A percentile compares a stretch with the other conserved stretches of the same genome.
Evolutionary conservation across 2,329 filamentous ascomycete species (phyloP).

Genomic region (Alternaria incomplexa): DNA sequence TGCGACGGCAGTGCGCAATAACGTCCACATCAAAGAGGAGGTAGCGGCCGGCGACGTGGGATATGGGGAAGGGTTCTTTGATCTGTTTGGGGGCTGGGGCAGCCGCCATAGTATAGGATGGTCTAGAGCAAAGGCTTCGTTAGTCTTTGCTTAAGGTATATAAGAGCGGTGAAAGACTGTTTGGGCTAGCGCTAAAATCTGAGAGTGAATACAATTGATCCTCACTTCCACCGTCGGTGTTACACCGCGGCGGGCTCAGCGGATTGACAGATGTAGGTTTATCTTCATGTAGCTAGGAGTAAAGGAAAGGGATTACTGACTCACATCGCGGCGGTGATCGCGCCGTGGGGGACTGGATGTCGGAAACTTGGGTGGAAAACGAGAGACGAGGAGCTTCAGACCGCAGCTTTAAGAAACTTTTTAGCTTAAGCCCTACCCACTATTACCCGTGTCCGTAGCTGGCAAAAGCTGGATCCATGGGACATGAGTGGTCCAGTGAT

Average conservation of each 20-base stretch:
- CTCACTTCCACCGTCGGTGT: conserved; percentile 56
- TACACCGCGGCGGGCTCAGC: conserved; percentile 60
- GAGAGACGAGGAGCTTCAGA: background rate
- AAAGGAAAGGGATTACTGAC: background rate
- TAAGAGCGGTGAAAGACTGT: conserved; percentile 13
- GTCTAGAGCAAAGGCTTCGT: conserved; percentile 23
- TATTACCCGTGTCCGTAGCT: background rate
- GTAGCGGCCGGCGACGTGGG: conserved; percentile 78
- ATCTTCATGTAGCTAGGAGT: too few species aligned
- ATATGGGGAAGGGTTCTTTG: conserved; percentile 74
- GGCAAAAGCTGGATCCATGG: background rate
- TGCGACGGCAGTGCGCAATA: conserved; percentile 76
- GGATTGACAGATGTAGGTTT: conserved; percentile 95
- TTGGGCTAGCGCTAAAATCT: too few species aligned
- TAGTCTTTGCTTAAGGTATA: conserved; percentile 21
- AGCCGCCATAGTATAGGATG: conserved; percentile 36
- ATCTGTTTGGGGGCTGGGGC: conserved; percentile 38
- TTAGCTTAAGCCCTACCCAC: background rate
- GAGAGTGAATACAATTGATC: conserved; percentile 45
- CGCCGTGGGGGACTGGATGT: background rate
- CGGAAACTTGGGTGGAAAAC: background rate
- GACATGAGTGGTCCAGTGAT: background rate
- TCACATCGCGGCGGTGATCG: background rate
- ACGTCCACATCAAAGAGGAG: conserved; percentile 87
- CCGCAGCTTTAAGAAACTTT: background rate